Evolutionary conservation across 225 moss, liverwort and hornwort genomes (phyloP), one percentile per base, ranked within the genome.

Genomic region (Asterella californica): DNA sequence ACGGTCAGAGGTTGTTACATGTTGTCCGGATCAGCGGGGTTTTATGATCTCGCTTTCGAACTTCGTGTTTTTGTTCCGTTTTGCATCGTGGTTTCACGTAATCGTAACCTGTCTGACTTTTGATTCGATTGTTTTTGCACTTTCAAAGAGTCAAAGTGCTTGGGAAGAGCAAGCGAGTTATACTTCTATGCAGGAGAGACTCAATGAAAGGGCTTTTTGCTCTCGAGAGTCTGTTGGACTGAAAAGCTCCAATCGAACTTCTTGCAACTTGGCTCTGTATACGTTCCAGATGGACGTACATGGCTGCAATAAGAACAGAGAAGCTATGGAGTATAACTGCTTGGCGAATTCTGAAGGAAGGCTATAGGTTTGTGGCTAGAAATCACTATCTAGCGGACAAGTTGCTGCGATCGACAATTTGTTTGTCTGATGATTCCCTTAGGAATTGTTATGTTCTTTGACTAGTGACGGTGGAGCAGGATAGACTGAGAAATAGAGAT

Each of bases 71-170:
- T 50, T 48, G 67, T 79, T 11, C 22, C 45, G 84, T 77, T 81
- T 75, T 72, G 76, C 32, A 29, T 77, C 76, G 32, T 74, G 74
- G 19, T 62, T 52, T 50, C 19, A 1, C 60, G 69, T 64, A 69
- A 60, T 60, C 37, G 79, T 70, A 69, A 78, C 77, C 66, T 27
- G 78, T 69, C 71, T 54, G 67, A 78, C 73, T 74, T 63, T 66
- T 74, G 67, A 57, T 84, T 67, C 78, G 78, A 78, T 78, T 81
- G 81, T 78, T 73, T 70, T 67, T 62, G 72, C 66, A 77, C 80
- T 66, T 54, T 81, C 32, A 77, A 80, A 78, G 84, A 78, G 84
- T 73, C 80, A 73, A 81, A 81, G 72, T 81, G 84, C 77, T 65
- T 78, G 63, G 52, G 80, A 81, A 81, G 78, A 78, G 74, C 57